Base-by-base conservation (phyloP, 345 rosid species). In the Crucihimalaya himalaica region DNA sequence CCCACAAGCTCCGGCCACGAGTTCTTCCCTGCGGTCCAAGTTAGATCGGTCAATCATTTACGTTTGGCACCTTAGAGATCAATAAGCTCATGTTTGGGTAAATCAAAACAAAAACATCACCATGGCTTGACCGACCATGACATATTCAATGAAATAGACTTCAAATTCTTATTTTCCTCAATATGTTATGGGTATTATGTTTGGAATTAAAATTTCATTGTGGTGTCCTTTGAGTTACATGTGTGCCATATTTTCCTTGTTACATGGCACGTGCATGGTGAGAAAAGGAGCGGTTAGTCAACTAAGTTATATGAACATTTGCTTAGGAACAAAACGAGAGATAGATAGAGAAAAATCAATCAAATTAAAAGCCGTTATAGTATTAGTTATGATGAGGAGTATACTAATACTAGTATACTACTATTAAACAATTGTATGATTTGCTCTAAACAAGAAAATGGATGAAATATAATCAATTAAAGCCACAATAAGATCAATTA, bases 1-100 rank as follows among this genome's bases (percentile, higher is more conserved):
- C 76, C 73, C 7, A 52, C 31, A 29, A 79, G 79, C 72, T 79
- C 79, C 9, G 79, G 82, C 82, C 82, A 79, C 29, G 79, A 42
- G 8, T 18, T 20, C 68, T 74, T 79, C 3, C 76, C 76, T 74
- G 74, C 13, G 3, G 0, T 29, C 32, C 32, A 66, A 15, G 32
- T 51, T 20, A 66, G 5, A n/a, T 34, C 14, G 39, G 8, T 65
- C 4, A 31, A 32, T 19, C 3, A 65, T 48, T 48, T 50, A 23
- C 52, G 2, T 53, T 53, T 37, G 35, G 50, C 2, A 39, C 27
- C 16, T 52, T 52, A 39, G 14, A 34, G 70, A 34, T 32, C 45
- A 52, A 21, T 12, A 23, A 23, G 16, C 13, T 47, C 25, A 47
- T 48, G 1, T 48, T 48, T 48, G 54, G 28, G 3, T 20, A 9